These are phyloP conservation scores for Stromatinia cepivora DNA, from an alignment of 2,329 filamentous ascomycete species.

Conservation along the genomic window DNA sequence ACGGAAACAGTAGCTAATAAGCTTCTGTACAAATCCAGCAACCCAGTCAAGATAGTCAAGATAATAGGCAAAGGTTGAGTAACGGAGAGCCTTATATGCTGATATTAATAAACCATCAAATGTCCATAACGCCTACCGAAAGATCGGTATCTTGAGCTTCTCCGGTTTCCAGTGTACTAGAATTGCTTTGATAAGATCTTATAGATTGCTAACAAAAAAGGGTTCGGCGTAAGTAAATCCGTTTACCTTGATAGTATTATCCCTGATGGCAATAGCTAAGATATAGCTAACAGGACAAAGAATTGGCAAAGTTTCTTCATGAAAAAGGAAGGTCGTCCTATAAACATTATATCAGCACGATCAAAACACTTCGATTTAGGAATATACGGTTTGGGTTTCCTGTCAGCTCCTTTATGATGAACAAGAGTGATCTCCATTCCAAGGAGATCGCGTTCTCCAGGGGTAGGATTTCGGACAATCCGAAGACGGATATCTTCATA, in stretches of 20 bases:
- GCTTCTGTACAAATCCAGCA: neutral
- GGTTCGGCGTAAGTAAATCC: conserved; percentile 26
- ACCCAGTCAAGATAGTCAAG: neutral
- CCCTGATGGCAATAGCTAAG: conserved; percentile 26
- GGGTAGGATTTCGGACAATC: conserved; percentile 25
- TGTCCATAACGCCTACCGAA: conserved; percentile 25
- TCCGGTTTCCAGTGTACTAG: conserved; percentile 28
- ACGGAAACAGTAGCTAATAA: neutral
- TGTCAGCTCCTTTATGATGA: conserved; percentile 30
- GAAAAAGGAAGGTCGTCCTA: conserved; percentile 32
- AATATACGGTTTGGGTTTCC: conserved; percentile 29
- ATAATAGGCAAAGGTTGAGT: neutral
- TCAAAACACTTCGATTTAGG: too few relatives aligned
- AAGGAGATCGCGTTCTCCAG: conserved; percentile 26
- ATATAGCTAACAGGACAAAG: conserved; percentile 31
- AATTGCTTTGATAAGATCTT: conserved; percentile 20
- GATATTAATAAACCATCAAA: neutral
- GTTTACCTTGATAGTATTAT: conserved; percentile 28
- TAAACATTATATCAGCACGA: conserved; percentile 22
- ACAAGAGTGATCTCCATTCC: conserved; percentile 28
- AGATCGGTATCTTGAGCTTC: conserved; percentile 31
- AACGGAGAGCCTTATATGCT: neutral
- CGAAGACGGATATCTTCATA: conserved; percentile 22
- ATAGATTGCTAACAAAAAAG: conserved; percentile 29
- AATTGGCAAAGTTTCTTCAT: conserved; percentile 30